Conservation (phyloP, 768 basidiomycete species). For the Daedalea quercina region DNA sequence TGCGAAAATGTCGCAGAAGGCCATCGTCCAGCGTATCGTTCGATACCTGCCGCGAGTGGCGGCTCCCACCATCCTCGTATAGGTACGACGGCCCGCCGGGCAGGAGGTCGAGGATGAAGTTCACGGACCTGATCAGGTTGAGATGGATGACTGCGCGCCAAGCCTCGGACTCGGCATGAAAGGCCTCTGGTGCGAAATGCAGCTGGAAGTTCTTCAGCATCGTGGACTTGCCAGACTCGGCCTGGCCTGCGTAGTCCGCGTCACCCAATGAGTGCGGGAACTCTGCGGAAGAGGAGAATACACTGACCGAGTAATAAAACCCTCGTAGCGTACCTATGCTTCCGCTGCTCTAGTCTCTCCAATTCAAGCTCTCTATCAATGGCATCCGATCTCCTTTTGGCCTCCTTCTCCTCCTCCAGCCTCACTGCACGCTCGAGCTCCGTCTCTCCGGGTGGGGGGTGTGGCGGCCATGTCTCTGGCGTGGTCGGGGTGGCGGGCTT, state of each 20-base stretch:
- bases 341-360: slow-evolving; percentile 35
- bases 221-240: slow-evolving; percentile 65
- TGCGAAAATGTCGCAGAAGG: slow-evolving; percentile 11
- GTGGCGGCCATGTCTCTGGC: slow-evolving; percentile 23
- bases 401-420: slow-evolving; percentile 38
- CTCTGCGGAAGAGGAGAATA: neutral
- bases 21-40: neutral
- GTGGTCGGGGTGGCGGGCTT: neutral
- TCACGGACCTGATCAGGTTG: slow-evolving; percentile 54
- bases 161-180: slow-evolving; percentile 46
- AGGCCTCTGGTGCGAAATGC: slow-evolving; percentile 51
- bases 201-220: slow-evolving; percentile 63
- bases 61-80: neutral
- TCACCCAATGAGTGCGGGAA: neutral
- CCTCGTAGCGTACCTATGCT: slow-evolving; percentile 37
- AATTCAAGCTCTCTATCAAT: slow-evolving; percentile 47
- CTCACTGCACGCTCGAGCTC: slow-evolving; percentile 35
- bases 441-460: slow-evolving; percentile 32
- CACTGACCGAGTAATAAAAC: slow-evolving; percentile 51
- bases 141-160: slow-evolving; percentile 66
- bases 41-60: neutral
- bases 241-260: slow-evolving; percentile 39
- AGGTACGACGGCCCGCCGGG: slow-evolving; percentile 12
- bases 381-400: slow-evolving; percentile 42
- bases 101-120: slow-evolving; percentile 36